Evolutionary conservation across 2,329 filamentous ascomycete species (phyloP), one percentile per base, ranked within the genome.

Genomic region (Paecilomyces sp.): DNA sequence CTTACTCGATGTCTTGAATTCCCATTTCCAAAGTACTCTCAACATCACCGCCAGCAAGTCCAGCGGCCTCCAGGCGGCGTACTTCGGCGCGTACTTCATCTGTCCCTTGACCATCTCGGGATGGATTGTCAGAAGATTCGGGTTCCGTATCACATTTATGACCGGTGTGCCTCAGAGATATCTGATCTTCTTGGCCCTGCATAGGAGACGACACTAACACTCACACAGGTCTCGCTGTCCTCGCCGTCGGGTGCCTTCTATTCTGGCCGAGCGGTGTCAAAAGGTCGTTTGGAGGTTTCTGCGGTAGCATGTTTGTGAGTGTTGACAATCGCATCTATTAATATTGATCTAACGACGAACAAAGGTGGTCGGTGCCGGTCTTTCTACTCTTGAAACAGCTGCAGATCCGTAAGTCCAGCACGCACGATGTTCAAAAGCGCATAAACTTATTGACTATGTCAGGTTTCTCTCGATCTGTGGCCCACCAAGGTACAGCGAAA

Each of bases 251-350:
- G n/a, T 80, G 80, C 30, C 72, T 86, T 30, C 72, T 85, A 55
- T 83, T 84, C 60, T 86, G 83, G 84, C 84, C 84, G 1, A 82
- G 80, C 33, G 79, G 81, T 7, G 71, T 85, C 3, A 77, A 85
- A 58, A 73, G 75, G 8, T 81, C 79, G 0, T 86, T 86, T 64
- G 82, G 80, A 2, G 84, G 84, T 25, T 86, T 85, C 73, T 86
- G 83, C 63, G 83, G 79, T 7, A 80, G 80, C 60, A 85, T 83
- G 63, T 84, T 85, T 66, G 74, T 60, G 47, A 33, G 52, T 60
- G 11, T 53, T 25, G 3, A 1, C 3, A 15, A 13, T 13, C 25
- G 4, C 4, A 11, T 24, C 4, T 9, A 24, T 24, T 15, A 2
- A 50, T 50, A 22, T 2, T 2, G 5, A n/a, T 11, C 51, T 53